A percentile compares a stretch with the other conserved stretches of the same genome.
Conservation (phyloP, 1,284 basidiomycete genomes). For the Sphagnurus paluster region DNA sequence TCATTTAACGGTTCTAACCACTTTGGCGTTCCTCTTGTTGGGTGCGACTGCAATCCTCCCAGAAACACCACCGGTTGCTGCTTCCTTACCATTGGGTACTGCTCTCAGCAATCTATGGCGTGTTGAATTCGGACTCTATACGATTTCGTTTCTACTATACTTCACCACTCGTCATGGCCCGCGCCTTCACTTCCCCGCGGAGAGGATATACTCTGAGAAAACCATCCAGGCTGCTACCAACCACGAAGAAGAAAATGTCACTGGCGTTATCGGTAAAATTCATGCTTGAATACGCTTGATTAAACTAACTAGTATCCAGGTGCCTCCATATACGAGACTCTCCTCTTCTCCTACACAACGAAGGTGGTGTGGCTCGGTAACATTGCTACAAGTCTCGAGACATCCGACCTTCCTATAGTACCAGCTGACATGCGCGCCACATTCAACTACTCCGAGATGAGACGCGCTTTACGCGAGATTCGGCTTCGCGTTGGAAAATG, state of each 20-base stretch:
- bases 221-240: constrained; percentile 57
- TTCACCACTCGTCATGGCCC: constrained; percentile 73
- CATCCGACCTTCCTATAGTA: constrained; percentile 83
- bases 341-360: constrained; percentile 83
- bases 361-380: constrained; percentile 84
- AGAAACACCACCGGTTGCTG: constrained; percentile 30
- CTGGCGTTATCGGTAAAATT: constrained; percentile 49
- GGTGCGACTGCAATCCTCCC: constrained; percentile 59
- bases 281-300: constrained; percentile 4
- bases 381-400: constrained; percentile 71
- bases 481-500: constrained; percentile 47
- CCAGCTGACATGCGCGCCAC: constrained; percentile 71
- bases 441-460: constrained; percentile 53
- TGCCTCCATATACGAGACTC: constrained; percentile 56
- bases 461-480: constrained; percentile 38
- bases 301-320: constrained; percentile 23
- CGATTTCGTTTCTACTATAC: constrained; percentile 46
- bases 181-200: constrained; percentile 66
- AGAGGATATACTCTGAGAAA: constrained; percentile 75
- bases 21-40: constrained; percentile 51
- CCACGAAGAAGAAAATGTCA: constrained; percentile 63
- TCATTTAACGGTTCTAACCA: constrained; percentile 63
- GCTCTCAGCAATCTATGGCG: constrained; percentile 44
- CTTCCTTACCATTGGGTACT: constrained; percentile 13
- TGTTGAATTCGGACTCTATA: constrained; percentile 48